Conservation (phyloP, 1,284 basidiomycete genomes). For the Papiliotrema flavescens region DNA sequence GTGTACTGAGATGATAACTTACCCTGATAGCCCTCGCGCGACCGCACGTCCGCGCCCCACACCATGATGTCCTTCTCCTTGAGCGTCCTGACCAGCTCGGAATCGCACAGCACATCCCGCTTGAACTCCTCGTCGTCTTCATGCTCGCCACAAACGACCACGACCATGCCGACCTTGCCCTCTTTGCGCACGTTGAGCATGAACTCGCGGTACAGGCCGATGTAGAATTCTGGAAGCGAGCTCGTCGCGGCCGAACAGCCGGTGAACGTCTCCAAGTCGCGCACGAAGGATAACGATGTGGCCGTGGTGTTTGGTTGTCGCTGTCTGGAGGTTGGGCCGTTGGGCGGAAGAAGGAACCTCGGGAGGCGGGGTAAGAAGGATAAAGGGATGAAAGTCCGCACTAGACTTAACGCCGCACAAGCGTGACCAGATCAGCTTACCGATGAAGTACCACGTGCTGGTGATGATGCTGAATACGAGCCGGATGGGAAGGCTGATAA, state of each 20-base stretch:
- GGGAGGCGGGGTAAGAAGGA: slow-evolving; percentile 44
- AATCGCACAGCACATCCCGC: slow-evolving; percentile 73
- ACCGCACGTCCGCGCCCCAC: slow-evolving; percentile 81
- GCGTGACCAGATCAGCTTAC: slow-evolving; percentile 20
- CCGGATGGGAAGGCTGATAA: slow-evolving; percentile 35
- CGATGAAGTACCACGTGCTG: slow-evolving; percentile 46
- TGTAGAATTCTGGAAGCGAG: slow-evolving; percentile 69
- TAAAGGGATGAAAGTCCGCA: slow-evolving; percentile 43
- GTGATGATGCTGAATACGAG: slow-evolving; percentile 36
- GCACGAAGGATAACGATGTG: slow-evolving; percentile 32
- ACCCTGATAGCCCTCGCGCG: slow-evolving; percentile 81
- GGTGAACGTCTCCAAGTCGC: slow-evolving; percentile 39
- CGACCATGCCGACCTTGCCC: slow-evolving; percentile 68
- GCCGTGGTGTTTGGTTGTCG: slow-evolving; percentile 33
- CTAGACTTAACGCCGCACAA: slow-evolving; percentile 13
- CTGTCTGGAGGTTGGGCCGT: slow-evolving; percentile 14
- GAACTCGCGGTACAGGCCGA: slow-evolving; percentile 79
- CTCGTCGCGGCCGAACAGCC: slow-evolving; percentile 23
- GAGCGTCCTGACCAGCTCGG: slow-evolving; percentile 62
- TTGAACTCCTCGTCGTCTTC: slow-evolving; percentile 85
- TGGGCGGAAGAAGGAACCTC: slow-evolving; percentile 42
- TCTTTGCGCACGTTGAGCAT: slow-evolving; percentile 68
- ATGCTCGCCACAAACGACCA: slow-evolving; percentile 87
- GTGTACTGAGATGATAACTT: slow-evolving; percentile 24
- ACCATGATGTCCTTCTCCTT: slow-evolving; percentile 68